These are phyloP conservation scores for Lactarius akahatsu DNA, from an alignment of 768 basidiomycete genomes.

Conservation along the genomic window DNA sequence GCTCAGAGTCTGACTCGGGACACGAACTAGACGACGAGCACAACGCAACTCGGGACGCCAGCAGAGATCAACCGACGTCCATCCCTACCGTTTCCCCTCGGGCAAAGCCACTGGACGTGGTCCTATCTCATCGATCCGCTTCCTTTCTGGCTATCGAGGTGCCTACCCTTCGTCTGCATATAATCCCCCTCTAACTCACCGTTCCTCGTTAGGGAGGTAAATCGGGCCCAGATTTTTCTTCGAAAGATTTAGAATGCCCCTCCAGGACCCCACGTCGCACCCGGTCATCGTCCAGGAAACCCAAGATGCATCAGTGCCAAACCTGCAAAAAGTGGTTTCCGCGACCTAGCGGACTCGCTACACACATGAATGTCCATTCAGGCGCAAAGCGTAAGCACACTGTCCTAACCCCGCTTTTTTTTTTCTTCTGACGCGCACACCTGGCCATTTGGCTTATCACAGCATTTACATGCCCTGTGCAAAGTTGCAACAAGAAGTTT, in stretches of 20 bases:
- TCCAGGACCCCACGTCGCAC: conserved; percentile 13
- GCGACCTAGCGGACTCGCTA: conserved; percentile 50
- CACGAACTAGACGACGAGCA: conserved; percentile 20
- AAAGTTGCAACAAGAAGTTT: conserved; percentile 64
- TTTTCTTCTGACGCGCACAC: neutral
- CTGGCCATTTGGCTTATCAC: neutral
- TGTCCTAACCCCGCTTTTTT: conserved; percentile 13
- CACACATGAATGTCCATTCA: conserved; percentile 54
- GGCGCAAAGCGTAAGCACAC: conserved; percentile 48
- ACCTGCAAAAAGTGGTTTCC: conserved; percentile 49
- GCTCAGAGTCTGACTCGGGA: conserved; percentile 24
- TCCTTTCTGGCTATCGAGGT: conserved; percentile 24
- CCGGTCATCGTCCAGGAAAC: conserved; percentile 33
- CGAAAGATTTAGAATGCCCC: conserved; percentile 12
- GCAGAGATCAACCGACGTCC: conserved; percentile 14
- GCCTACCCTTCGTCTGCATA: neutral
- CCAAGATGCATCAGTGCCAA: conserved; percentile 51
- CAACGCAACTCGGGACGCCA: conserved; percentile 12
- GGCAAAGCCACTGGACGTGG: conserved; percentile 8
- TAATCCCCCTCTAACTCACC: conserved; percentile 2
- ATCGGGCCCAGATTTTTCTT: conserved; percentile 4
- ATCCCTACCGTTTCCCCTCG: conserved; percentile 13
- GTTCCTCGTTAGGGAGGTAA: conserved; percentile 12
- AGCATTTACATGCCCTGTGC: conserved; percentile 53
- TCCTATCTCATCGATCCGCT: conserved; percentile 16